phyloP scores from a whole-genome alignment of 129 eudicot genomes.

The Saussurea involucrata region DNA sequence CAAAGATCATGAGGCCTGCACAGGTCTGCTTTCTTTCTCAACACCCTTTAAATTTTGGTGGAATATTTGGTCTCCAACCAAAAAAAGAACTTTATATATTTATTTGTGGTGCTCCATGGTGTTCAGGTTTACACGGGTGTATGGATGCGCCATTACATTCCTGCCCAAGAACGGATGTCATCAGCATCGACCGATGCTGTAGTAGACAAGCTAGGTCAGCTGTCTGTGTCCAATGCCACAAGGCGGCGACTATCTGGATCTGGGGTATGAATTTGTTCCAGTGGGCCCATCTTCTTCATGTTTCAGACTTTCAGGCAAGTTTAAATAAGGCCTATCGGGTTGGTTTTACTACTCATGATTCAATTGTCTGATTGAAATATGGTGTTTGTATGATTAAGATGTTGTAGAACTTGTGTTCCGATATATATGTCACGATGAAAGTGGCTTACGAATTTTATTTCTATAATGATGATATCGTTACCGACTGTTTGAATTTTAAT shows the following conservation, averaged over 20 bases:
- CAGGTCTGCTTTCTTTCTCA: conserved; percentile 48
- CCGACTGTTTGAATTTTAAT: neutral
- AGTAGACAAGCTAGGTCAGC: conserved; percentile 77
- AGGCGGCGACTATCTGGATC: conserved; percentile 81
- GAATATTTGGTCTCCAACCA: neutral
- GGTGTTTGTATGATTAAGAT: conserved; percentile 22
- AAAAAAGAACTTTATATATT: neutral
- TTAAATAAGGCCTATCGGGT: neutral
- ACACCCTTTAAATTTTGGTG: neutral
- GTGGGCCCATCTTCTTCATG: neutral
- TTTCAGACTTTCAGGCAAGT: neutral
- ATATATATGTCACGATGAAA: neutral
- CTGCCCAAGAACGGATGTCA: conserved; percentile 62
- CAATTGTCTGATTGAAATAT: conserved; percentile 4
- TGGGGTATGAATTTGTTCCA: conserved; percentile 30
- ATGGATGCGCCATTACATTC: conserved; percentile 76
- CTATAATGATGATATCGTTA: neutral
- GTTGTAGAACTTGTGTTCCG: neutral
- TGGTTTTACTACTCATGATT: neutral
- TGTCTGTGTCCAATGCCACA: conserved; percentile 88
- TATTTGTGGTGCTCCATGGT: neutral
- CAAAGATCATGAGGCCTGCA: conserved; percentile 99
- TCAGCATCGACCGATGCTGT: conserved; percentile 24
- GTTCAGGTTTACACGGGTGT: conserved; percentile 88
- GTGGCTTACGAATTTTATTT: neutral